Conservation (phyloP, 495 filamentous ascomycete genomes). For the Daldinia grandis region DNA sequence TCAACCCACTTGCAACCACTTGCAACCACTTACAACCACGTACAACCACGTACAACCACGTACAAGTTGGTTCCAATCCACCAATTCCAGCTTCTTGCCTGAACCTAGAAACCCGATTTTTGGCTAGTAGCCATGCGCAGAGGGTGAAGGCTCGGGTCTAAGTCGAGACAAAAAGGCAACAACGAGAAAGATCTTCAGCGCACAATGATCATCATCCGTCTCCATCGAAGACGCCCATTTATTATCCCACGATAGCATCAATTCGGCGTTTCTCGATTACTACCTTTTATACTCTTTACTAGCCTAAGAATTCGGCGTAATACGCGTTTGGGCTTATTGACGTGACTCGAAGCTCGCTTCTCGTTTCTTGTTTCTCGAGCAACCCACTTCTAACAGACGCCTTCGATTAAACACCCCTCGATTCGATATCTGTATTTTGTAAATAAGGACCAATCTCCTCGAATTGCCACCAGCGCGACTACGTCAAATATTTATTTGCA, state of each 20-base stretch:
- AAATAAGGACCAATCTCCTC: background rate
- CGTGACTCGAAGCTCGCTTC: constrained; percentile 1
- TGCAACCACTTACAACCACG: background rate
- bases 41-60: background rate
- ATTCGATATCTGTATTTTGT: constrained; percentile 10
- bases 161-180: constrained; percentile 31
- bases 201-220: constrained; percentile 44
- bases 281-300: constrained; percentile 1
- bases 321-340: background rate
- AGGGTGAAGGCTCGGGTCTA: constrained; percentile 20
- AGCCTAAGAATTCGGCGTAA: background rate
- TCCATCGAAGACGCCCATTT: constrained; percentile 46
- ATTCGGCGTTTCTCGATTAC: constrained; percentile 33
- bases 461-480: background rate
- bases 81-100: constrained; percentile 3
- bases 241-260: constrained; percentile 48
- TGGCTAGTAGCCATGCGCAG: constrained; percentile 38
- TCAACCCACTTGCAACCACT: constrained; percentile 7
- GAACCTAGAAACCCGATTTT: constrained; percentile 18
- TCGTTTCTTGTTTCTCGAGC: constrained; percentile 1
- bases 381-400: constrained; percentile 4
- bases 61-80: constrained; percentile 4
- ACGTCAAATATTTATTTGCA: background rate
- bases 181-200: constrained; percentile 31
- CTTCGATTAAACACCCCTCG: background rate